phyloP scores from a whole-genome alignment of 176 grass and related monocot species.

The Cymbopogon citratus region DNA sequence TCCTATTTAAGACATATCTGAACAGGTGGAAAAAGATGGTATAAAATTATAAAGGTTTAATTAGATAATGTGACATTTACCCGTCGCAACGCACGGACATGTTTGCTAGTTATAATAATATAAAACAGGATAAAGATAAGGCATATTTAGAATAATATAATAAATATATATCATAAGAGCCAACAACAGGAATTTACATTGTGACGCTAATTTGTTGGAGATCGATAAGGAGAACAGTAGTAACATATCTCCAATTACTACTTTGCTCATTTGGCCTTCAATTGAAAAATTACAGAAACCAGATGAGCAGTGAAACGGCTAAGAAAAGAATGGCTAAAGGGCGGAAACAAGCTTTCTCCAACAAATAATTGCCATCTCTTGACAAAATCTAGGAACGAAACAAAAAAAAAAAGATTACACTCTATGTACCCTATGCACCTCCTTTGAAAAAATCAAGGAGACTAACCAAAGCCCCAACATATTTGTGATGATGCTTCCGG shows the following conservation, averaged over 20 bases:
- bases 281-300: constrained; percentile 99
- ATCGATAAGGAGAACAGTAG: constrained; percentile 21
- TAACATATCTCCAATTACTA: constrained; percentile 46
- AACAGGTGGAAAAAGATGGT: no score
- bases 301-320: constrained; percentile 71
- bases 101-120: no score
- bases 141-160: not conserved
- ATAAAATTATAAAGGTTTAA: no score
- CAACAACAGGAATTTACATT: constrained; percentile 38
- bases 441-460: constrained; percentile 57
- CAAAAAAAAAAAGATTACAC: constrained; percentile 64
- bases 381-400: constrained; percentile 59
- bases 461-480: constrained; percentile 53
- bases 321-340: constrained; percentile 52
- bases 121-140: not conserved
- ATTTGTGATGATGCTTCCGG: constrained; percentile 33
- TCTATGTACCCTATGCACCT: constrained; percentile 82
- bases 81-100: no score
- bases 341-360: constrained; percentile 54
- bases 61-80: no score
- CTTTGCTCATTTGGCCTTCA: constrained; percentile 78
- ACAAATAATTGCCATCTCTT: constrained; percentile 48
- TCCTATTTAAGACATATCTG: no score
- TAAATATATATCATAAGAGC: not conserved
- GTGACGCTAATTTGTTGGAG: constrained; percentile 41